Conservation (phyloP, 2,329 filamentous ascomycete genomes). For the Scopulariopsis brevicaulis region DNA sequence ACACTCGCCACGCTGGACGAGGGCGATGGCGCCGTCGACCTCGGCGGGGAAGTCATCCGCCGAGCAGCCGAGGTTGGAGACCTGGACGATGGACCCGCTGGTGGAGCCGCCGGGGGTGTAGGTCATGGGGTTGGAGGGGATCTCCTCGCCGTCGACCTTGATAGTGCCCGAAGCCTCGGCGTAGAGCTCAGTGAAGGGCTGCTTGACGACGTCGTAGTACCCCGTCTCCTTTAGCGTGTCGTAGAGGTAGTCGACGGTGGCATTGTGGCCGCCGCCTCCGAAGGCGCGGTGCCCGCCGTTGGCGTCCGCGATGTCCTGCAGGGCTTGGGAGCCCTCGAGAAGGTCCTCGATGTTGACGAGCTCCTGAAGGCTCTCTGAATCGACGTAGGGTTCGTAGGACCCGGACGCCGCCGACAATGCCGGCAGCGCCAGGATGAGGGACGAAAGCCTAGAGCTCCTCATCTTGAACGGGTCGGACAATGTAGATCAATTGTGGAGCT, state of each 20-base stretch:
- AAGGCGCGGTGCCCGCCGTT: slow-evolving; percentile 30
- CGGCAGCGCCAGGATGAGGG: slow-evolving; percentile 14
- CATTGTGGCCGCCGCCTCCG: slow-evolving; percentile 30
- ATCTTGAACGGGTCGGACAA: slow-evolving; percentile 7
- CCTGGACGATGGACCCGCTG: slow-evolving; percentile 27
- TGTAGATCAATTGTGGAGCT: not conserved
- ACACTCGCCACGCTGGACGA: slow-evolving; percentile 49
- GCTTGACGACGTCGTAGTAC: slow-evolving; percentile 31
- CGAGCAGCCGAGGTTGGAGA: slow-evolving; percentile 41
- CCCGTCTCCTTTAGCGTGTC: slow-evolving; percentile 22
- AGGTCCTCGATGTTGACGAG: slow-evolving; percentile 27
- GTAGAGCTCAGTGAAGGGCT: slow-evolving; percentile 29
- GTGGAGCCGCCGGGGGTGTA: slow-evolving; percentile 37
- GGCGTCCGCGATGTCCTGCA: slow-evolving; percentile 30
- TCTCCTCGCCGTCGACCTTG: slow-evolving; percentile 14
- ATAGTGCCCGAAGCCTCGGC: slow-evolving; percentile 19
- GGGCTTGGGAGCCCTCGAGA: slow-evolving; percentile 28
- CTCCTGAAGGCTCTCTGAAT: slow-evolving; percentile 24
- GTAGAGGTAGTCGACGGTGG: slow-evolving; percentile 31
- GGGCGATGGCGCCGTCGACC: slow-evolving; percentile 42
- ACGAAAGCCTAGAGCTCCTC: slow-evolving; percentile 12
- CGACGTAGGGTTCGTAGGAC: slow-evolving; percentile 19
- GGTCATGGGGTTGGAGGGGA: slow-evolving; percentile 21
- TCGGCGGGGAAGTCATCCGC: slow-evolving; percentile 39
- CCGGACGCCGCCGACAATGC: slow-evolving; percentile 5